These are phyloP conservation scores for Aschersonia sp. DNA, from an alignment of 2,329 filamentous ascomycete genomes.

Conservation along the genomic window DNA sequence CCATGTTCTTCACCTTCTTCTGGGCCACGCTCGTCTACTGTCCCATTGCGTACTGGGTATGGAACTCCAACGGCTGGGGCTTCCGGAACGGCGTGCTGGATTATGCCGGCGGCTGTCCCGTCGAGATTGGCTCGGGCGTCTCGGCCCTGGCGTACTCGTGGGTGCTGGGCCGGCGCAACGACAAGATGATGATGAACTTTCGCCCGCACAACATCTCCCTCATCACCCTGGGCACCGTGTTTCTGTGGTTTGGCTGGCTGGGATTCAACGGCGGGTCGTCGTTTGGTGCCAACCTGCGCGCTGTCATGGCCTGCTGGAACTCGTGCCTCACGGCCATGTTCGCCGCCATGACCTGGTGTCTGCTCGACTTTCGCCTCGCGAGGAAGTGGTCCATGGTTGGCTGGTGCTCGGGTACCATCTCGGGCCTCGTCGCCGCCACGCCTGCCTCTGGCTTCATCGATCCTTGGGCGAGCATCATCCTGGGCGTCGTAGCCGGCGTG, in stretches of 20 bases:
- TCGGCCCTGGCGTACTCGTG: slow-evolving; percentile 90
- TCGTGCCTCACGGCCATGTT: slow-evolving; percentile 88
- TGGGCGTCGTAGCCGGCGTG: slow-evolving; percentile 52
- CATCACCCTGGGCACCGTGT: slow-evolving; percentile 85
- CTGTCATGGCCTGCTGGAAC: slow-evolving; percentile 97
- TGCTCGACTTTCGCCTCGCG: slow-evolving; percentile 89
- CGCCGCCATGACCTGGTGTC: slow-evolving; percentile 80
- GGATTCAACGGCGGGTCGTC: slow-evolving; percentile 96
- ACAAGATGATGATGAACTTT: slow-evolving; percentile 99
- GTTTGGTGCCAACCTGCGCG: slow-evolving; percentile 87
- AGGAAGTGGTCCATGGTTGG: slow-evolving; percentile 81
- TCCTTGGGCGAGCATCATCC: slow-evolving; percentile 51
- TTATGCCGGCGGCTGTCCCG: slow-evolving; percentile 90
- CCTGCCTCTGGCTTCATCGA: slow-evolving; percentile 55
- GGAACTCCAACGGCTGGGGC: slow-evolving; percentile 90
- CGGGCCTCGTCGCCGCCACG: slow-evolving; percentile 55
- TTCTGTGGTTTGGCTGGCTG: slow-evolving; percentile 98
- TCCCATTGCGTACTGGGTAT: slow-evolving; percentile 90
- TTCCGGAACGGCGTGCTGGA: slow-evolving; percentile 86
- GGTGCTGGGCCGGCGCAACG: slow-evolving; percentile 89
- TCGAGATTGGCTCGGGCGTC: slow-evolving; percentile 91
- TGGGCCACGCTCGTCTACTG: slow-evolving; percentile 98
- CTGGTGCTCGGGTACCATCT: slow-evolving; percentile 60
- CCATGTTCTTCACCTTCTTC: slow-evolving; percentile 89
- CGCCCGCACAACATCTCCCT: slow-evolving; percentile 96